Conservation (phyloP, 1,284 basidiomycete genomes). For the Psilocybe mexicana region DNA sequence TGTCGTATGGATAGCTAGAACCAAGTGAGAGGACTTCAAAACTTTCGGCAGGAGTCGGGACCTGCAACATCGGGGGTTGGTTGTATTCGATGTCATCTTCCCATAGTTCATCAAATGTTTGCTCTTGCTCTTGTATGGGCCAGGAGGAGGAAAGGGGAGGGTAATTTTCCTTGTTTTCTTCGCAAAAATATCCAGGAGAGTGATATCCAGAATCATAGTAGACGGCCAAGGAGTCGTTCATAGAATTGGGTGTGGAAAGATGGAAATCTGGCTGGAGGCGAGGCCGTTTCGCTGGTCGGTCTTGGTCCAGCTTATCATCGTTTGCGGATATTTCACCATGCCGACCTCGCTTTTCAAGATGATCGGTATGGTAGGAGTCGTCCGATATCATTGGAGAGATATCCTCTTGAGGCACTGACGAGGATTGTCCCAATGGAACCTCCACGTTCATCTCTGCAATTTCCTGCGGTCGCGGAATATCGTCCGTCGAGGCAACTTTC, state of each 20-base stretch:
- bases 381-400: no score
- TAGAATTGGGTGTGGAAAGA: neutral
- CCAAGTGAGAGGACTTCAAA: slow-evolving; percentile 15
- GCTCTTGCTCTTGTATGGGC: slow-evolving; percentile 4
- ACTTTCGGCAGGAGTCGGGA: neutral
- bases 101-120: neutral
- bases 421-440: no score
- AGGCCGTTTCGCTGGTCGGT: slow-evolving; percentile 18
- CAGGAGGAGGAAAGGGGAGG: slow-evolving; percentile 19
- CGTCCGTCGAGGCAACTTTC: no score
- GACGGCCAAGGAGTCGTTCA: neutral
- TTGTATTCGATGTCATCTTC: neutral
- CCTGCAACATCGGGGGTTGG: neutral
- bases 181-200: neutral
- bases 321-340: neutral
- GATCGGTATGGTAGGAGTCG: no score
- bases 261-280: slow-evolving; percentile 5
- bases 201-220: neutral
- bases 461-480: no score
- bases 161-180: slow-evolving; percentile 24
- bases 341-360: neutral
- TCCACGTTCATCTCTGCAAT: no score
- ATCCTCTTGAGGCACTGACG: no score
- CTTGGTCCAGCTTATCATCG: neutral
- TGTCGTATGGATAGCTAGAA: slow-evolving; percentile 4